A percentile compares a stretch with the other conserved stretches of the same genome.
Conservation (phyloP, 768 basidiomycete species). For the Fomitopsis pulvina region DNA sequence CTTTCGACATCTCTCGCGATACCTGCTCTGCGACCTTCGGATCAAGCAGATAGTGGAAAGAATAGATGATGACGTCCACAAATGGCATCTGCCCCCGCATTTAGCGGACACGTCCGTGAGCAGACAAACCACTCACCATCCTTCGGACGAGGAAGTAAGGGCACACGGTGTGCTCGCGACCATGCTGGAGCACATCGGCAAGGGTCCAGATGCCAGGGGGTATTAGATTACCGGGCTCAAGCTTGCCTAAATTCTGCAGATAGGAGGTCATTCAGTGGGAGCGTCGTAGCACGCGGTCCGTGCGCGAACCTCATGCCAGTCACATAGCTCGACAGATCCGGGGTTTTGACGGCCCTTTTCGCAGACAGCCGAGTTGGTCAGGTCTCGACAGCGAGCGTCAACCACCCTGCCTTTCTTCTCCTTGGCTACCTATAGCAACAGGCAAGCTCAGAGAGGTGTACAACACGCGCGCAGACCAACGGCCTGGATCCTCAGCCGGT, state of each 20-base stretch:
- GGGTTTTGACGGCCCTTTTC: constrained; percentile 83
- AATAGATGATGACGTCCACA: constrained; percentile 95
- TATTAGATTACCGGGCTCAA: constrained; percentile 76
- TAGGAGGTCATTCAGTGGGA: constrained; percentile 1
- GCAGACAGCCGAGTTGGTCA: constrained; percentile 79
- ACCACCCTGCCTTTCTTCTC: constrained; percentile 99
- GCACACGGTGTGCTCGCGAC: constrained; percentile 78
- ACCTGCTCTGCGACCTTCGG: constrained; percentile 99
- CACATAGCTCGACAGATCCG: constrained; percentile 85
- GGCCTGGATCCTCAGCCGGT: no score
- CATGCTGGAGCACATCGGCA: constrained; percentile 87
- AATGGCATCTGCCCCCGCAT: constrained; percentile 70
- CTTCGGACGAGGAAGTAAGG: constrained; percentile 95
- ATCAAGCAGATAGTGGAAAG: constrained; percentile 97
- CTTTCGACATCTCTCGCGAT: constrained; percentile 95
- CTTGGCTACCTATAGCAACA: constrained; percentile 65
- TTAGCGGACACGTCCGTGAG: not conserved
- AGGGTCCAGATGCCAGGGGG: constrained; percentile 90
- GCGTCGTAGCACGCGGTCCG: not conserved
- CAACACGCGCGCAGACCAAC: not conserved
- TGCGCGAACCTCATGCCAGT: constrained; percentile 82
- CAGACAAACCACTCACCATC: constrained; percentile 58
- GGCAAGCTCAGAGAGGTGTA: constrained; percentile 1
- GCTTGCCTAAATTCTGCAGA: constrained; percentile 69
- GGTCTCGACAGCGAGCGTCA: constrained; percentile 93